These are phyloP conservation scores for Sclerotinia subarctica DNA, from an alignment of 2,329 filamentous ascomycete genomes.

Conservation along the genomic window DNA sequence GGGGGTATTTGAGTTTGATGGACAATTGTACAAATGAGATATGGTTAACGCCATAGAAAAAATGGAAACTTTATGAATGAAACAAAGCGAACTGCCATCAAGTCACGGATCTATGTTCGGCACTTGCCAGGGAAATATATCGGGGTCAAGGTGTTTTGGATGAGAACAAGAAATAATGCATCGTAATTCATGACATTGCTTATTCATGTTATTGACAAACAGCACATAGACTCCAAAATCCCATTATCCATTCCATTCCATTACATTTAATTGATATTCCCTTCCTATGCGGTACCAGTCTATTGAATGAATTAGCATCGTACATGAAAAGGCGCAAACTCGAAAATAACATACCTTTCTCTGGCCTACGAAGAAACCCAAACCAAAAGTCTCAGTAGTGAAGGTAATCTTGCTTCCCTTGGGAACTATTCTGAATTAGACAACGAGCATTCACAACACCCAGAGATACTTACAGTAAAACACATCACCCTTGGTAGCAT, in stretches of 20 bases:
- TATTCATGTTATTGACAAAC: not conserved
- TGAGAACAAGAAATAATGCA: not conserved
- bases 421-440: conserved; percentile 33
- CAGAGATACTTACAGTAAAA: conserved; percentile 48
- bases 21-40: conserved; percentile 1
- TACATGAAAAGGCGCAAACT: not conserved
- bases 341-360: conserved; percentile 32
- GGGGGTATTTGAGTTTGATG: not conserved
- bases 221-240: conserved; percentile 6
- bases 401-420: conserved; percentile 40
- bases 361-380: conserved; percentile 40
- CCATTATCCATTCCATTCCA: not conserved
- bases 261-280: not conserved
- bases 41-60: not conserved
- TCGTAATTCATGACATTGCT: conserved; percentile 10
- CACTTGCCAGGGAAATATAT: conserved; percentile 1
- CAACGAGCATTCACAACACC: not conserved
- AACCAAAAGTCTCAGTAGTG: conserved; percentile 37
- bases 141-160: not conserved
- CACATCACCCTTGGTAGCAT: conserved; percentile 57
- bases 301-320: not conserved
- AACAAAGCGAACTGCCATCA: not conserved
- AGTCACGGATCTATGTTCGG: not conserved
- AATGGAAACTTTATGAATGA: not conserved
- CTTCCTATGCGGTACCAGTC: conserved; percentile 16